phyloP scores from a whole-genome alignment of 202 grass and related monocot genomes.

The Setaria italica region DNA sequence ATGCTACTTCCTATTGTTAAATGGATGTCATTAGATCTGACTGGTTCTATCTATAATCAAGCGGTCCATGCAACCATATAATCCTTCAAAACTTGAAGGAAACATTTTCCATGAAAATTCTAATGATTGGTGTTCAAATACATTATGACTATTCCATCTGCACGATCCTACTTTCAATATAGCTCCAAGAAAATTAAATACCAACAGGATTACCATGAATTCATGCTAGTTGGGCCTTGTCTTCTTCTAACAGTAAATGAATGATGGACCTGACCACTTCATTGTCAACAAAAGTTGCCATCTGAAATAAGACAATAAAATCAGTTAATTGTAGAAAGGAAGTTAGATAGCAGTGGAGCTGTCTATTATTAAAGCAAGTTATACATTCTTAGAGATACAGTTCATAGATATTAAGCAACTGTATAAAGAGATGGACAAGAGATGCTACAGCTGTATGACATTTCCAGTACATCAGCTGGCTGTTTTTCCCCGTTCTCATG shows the following conservation, averaged over 20 bases:
- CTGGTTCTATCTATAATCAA: slow-evolving; percentile 1
- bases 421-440: slow-evolving; percentile 10
- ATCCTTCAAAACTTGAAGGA: slow-evolving; percentile 13
- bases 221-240: slow-evolving; percentile 66
- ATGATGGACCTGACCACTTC: slow-evolving; percentile 93
- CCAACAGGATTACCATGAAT: slow-evolving; percentile 42
- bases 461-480: slow-evolving; percentile 16
- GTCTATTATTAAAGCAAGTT: slow-evolving; percentile 12
- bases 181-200: slow-evolving; percentile 32
- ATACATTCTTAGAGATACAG: slow-evolving; percentile 19
- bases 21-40: background rate
- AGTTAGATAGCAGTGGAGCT: background rate
- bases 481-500: slow-evolving; percentile 2
- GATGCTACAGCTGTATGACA: slow-evolving; percentile 19
- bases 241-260: slow-evolving; percentile 94
- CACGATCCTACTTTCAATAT: slow-evolving; percentile 23
- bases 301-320: slow-evolving; percentile 62
- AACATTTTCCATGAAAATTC: slow-evolving; percentile 35
- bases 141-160: slow-evolving; percentile 15
- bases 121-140: slow-evolving; percentile 19
- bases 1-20: background rate
- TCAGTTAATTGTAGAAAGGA: slow-evolving; percentile 36
- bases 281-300: slow-evolving; percentile 75
- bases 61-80: background rate
- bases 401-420: slow-evolving; percentile 22